These are phyloP conservation scores for Phlebiopsis flavidoalba DNA, from an alignment of 768 basidiomycete genomes.

Conservation along the genomic window DNA sequence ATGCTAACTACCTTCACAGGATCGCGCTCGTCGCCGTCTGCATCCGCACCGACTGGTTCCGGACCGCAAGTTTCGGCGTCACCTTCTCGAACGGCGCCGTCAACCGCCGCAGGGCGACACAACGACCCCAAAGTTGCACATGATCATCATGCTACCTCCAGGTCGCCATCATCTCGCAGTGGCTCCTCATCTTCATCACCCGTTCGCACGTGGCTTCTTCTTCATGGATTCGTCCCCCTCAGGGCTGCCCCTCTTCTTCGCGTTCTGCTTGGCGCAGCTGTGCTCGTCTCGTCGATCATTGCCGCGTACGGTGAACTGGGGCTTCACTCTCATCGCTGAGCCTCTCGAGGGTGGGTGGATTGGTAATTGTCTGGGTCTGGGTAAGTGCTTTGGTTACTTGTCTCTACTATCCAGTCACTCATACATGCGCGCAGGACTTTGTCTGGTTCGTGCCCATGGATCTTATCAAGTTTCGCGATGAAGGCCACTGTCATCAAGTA, in stretches of 20 bases:
- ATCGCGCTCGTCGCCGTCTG: slow-evolving; percentile 79
- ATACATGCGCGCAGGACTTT: slow-evolving; percentile 60
- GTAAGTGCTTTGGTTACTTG: slow-evolving; percentile 40
- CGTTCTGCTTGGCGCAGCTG: slow-evolving; percentile 93
- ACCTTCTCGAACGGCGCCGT: slow-evolving; percentile 32
- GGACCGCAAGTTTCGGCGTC: slow-evolving; percentile 79
- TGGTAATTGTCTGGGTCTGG: slow-evolving; percentile 96
- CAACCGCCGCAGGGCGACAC: slow-evolving; percentile 27
- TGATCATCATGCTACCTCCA: slow-evolving; percentile 92
- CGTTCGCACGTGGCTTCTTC: slow-evolving; percentile 93
- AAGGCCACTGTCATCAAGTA: slow-evolving; percentile 87
- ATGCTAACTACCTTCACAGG: slow-evolving; percentile 31
- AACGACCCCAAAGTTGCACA: slow-evolving; percentile 78
- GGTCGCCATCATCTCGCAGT: slow-evolving; percentile 98
- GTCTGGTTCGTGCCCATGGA: slow-evolving; percentile 96
- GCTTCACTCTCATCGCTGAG: slow-evolving; percentile 83
- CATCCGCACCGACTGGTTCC: slow-evolving; percentile 84
- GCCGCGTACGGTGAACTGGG: slow-evolving; percentile 91
- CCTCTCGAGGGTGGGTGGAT: slow-evolving; percentile 91
- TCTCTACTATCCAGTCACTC: slow-evolving; percentile 7
- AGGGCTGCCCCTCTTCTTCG: slow-evolving; percentile 79
- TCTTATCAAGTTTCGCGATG: slow-evolving; percentile 94
- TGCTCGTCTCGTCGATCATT: slow-evolving; percentile 93
- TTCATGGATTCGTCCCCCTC: slow-evolving; percentile 95
- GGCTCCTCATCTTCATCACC: slow-evolving; percentile 95